Evolutionary conservation across 1,284 basidiomycete genomes (phyloP).

Genomic region (Ganoderma sinense): DNA sequence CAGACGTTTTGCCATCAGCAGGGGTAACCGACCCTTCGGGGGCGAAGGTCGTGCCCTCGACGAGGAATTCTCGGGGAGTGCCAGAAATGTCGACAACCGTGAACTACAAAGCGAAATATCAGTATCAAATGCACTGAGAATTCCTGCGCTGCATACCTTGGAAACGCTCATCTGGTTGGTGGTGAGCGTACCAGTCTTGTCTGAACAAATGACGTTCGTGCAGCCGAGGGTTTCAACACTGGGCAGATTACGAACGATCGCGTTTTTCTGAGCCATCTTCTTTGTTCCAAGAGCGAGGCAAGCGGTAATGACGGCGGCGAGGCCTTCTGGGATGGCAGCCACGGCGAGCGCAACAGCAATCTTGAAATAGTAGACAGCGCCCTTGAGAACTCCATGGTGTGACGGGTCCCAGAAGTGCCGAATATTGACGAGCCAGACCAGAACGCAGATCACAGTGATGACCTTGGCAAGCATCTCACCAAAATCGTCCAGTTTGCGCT

Average conservation of each 20-base stretch:
- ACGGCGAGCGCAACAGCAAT: conserved; percentile 97
- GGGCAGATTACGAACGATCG: conserved; percentile 95
- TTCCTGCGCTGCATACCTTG: conserved; percentile 56
- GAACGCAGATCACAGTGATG: conserved; percentile 92
- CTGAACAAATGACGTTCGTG: conserved; percentile 96
- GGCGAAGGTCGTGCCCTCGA: conserved; percentile 91
- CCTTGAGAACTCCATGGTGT: conserved; percentile 89
- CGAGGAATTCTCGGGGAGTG: conserved; percentile 73
- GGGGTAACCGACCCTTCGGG: conserved; percentile 80
- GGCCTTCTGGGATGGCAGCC: conserved; percentile 94
- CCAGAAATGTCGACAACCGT: conserved; percentile 69
- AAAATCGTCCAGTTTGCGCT: conserved; percentile 96
- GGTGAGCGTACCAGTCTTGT: conserved; percentile 96
- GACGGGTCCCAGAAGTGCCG: conserved; percentile 93
- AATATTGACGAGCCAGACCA: conserved; percentile 96
- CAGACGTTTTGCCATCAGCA: conserved; percentile 64
- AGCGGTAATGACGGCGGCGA: conserved; percentile 97
- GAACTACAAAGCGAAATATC: conserved; percentile 58
- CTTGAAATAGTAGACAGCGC: conserved; percentile 97
- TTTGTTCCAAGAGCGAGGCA: conserved; percentile 95
- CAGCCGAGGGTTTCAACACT: conserved; percentile 96
- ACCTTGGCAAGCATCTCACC: conserved; percentile 96
- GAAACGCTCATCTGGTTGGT: conserved; percentile 97
- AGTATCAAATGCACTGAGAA: conserved; percentile 12
- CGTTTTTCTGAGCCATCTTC: conserved; percentile 98